phyloP scores from a whole-genome alignment of 1,284 basidiomycete species.

The Moesziomyces globuligerus region DNA sequence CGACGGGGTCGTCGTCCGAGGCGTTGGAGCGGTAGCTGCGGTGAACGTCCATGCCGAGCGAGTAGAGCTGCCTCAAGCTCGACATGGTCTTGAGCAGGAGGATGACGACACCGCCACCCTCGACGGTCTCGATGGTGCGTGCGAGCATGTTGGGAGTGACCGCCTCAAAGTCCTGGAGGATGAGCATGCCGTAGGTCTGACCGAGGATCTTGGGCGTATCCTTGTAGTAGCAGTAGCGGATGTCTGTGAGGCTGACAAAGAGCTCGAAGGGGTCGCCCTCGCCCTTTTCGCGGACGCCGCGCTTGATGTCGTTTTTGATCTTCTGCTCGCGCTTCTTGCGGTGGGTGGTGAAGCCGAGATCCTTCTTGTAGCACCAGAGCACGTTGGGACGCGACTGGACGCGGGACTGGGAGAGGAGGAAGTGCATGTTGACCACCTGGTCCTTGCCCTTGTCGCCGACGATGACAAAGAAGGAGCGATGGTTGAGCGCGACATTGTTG shows the following conservation, averaged over 20 bases:
- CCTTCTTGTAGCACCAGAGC: slow-evolving; percentile 65
- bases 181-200: slow-evolving; percentile 96
- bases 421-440: slow-evolving; percentile 97
- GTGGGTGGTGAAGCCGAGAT: slow-evolving; percentile 74
- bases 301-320: slow-evolving; percentile 71
- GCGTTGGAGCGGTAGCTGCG: slow-evolving; percentile 85
- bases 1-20: slow-evolving; percentile 86
- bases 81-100: slow-evolving; percentile 94
- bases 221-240: slow-evolving; percentile 77
- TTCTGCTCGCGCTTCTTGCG: slow-evolving; percentile 79
- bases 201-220: slow-evolving; percentile 74
- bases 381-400: slow-evolving; percentile 61
- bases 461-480: slow-evolving; percentile 94
- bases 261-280: slow-evolving; percentile 96
- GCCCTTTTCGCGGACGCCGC: slow-evolving; percentile 90
- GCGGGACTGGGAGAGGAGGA: slow-evolving; percentile 71
- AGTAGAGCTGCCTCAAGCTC: slow-evolving; percentile 90
- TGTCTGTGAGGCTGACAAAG: slow-evolving; percentile 98
- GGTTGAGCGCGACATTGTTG: slow-evolving; percentile 84
- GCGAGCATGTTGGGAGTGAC: slow-evolving; percentile 97
- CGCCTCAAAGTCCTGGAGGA: slow-evolving; percentile 98
- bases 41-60: slow-evolving; percentile 83
- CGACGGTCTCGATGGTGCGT: slow-evolving; percentile 96
- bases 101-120: slow-evolving; percentile 93
- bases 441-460: slow-evolving; percentile 95